Conservation (phyloP, 2,329 filamentous ascomycete species). For the Penicillium palitans region DNA sequence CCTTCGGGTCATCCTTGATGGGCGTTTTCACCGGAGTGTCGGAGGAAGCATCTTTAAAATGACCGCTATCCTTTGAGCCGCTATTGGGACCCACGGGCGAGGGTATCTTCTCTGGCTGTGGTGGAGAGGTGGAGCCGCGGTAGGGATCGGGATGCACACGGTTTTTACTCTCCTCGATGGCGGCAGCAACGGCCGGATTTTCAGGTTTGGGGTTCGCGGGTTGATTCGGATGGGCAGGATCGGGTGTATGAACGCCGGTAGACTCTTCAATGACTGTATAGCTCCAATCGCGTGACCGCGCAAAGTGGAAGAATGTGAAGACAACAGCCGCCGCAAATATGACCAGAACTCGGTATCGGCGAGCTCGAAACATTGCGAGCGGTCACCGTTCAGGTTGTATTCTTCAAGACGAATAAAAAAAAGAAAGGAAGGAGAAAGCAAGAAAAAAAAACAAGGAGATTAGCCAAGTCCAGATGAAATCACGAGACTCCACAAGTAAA, state of each 20-base stretch:
- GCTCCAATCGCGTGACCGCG: constrained; percentile 45
- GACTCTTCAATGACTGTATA: constrained; percentile 18
- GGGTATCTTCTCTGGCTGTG: constrained; percentile 6
- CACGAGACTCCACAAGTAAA: constrained; percentile 13
- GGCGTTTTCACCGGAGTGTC: constrained; percentile 7
- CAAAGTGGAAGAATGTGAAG: constrained; percentile 54
- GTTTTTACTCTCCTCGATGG: constrained; percentile 15
- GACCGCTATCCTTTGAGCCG: constrained; percentile 3
- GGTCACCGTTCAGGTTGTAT: constrained; percentile 8
- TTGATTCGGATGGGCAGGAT: constrained; percentile 9
- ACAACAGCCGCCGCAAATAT: constrained; percentile 46
- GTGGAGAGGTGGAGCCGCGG: constrained; percentile 17
- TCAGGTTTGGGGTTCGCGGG: constrained; percentile 2
- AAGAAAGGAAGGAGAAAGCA: constrained; percentile 3
- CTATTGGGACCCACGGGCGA: constrained; percentile 7
- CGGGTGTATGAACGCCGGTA: constrained; percentile 4
- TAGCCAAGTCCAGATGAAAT: constrained; percentile 11
- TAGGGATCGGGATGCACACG: constrained; percentile 16
- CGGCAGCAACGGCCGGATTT: background rate
- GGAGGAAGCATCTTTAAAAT: background rate
- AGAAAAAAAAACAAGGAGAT: background rate
- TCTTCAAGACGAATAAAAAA: background rate
- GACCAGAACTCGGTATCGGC: constrained; percentile 51
- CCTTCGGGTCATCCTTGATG: constrained; percentile 9
- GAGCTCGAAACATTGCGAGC: constrained; percentile 48